These are phyloP conservation scores for Dactylonectria estremocensis DNA, from an alignment of 2,329 filamentous ascomycete species.

Conservation along the genomic window DNA sequence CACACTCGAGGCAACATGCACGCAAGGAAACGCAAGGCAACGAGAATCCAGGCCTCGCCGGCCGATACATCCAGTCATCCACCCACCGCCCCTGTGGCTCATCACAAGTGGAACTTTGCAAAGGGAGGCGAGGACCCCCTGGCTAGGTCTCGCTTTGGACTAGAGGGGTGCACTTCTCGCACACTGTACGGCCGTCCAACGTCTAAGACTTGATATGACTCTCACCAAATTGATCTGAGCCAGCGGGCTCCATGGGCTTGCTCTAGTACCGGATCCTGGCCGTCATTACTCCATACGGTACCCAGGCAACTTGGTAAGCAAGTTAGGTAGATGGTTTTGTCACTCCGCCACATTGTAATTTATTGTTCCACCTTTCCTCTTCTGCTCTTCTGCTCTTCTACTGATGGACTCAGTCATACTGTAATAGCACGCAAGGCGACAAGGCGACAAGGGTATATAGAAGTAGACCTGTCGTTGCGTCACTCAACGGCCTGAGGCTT, in stretches of 20 bases:
- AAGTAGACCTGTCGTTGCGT: conserved; percentile 1
- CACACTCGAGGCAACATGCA: conserved; percentile 8
- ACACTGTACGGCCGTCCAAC: neutral
- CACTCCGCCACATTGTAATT: conserved; percentile 9
- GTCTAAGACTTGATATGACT: neutral
- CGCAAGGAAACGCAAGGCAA: neutral
- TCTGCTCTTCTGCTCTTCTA: neutral
- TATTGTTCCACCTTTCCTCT: conserved; percentile 14
- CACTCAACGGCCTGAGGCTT: neutral
- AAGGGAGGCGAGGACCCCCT: neutral
- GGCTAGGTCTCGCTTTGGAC: conserved; percentile 5
- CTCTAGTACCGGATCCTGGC: neutral
- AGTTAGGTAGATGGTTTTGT: neutral
- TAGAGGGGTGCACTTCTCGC: neutral
- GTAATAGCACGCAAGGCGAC: conserved; percentile 1
- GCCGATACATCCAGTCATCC: neutral
- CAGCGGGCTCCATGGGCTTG: conserved; percentile 7
- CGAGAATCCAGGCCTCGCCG: neutral
- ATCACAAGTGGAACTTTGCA: conserved; percentile 14
- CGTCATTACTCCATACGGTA: neutral
- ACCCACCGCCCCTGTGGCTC: conserved; percentile 2
- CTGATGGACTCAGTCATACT: neutral
- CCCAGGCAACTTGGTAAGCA: no score
- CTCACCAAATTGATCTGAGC: neutral
- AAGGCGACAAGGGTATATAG: conserved; percentile 7